Evolutionary conservation across 2,329 filamentous ascomycete genomes (phyloP).

Genomic region (Tolypocladium tropicale): DNA sequence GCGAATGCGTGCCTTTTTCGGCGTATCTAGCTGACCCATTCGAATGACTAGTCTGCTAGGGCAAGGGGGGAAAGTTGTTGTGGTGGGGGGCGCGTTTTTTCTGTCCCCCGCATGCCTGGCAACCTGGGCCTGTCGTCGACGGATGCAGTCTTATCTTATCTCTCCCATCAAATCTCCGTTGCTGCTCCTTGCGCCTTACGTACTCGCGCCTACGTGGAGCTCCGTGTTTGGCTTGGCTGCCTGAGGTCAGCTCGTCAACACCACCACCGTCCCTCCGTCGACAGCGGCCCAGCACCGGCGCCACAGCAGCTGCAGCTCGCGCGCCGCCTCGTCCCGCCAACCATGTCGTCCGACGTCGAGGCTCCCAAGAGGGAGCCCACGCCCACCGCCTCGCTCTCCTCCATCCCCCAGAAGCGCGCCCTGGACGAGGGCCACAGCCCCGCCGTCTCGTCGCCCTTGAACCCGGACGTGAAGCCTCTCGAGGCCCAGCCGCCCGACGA

Average conservation of each 20-base stretch:
- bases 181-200: neutral
- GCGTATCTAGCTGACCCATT: no score
- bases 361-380: conserved; percentile 31
- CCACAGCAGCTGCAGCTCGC: neutral
- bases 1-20: no score
- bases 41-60: no score
- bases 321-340: conserved; percentile 1
- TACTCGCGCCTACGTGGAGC: no score
- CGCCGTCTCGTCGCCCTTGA: conserved; percentile 63
- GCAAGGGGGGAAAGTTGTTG: no score
- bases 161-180: neutral
- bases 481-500: conserved; percentile 33
- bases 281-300: neutral
- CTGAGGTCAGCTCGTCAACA: no score
- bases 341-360: conserved; percentile 25
- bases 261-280: no score
- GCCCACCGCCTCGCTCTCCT: conserved; percentile 28
- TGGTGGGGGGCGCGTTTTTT: no score
- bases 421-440: conserved; percentile 63
- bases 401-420: conserved; percentile 53
- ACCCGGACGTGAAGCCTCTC: conserved; percentile 45
- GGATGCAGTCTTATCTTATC: conserved; percentile 3
- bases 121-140: no score
- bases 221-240: no score
- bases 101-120: no score